Percentiles rank a stretch among this genome's conserved stretches.
Conservation (phyloP, 495 filamentous ascomycete genomes). For the Aspergillus avenaceus region DNA sequence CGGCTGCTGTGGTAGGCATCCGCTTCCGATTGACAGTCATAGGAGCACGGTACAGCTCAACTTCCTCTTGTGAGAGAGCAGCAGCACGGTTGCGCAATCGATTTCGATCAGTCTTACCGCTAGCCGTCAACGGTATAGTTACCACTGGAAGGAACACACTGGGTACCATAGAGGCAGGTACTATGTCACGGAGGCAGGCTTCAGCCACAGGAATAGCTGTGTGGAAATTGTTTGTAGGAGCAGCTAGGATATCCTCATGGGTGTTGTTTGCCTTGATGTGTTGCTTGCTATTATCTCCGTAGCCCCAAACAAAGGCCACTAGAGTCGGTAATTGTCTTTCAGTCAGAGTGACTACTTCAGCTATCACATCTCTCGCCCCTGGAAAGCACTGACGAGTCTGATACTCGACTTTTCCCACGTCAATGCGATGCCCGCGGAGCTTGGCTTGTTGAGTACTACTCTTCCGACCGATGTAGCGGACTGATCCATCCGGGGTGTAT, state of each 20-base stretch:
- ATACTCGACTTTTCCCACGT: conserved; percentile 12
- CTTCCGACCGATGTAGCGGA: conserved; percentile 9
- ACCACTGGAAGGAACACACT: background rate
- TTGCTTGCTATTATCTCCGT: too few relatives aligned
- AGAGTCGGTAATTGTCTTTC: background rate
- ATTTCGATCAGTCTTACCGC: background rate
- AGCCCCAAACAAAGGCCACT: too few relatives aligned
- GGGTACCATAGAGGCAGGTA: background rate
- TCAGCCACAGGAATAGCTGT: background rate
- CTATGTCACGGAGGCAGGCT: background rate
- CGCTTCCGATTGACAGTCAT: background rate
- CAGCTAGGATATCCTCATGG: background rate
- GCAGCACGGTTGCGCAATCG: background rate
- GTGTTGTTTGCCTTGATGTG: background rate
- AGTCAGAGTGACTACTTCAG: background rate
- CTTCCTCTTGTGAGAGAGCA: background rate
- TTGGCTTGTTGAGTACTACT: conserved; percentile 13
- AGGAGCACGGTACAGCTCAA: too few relatives aligned
- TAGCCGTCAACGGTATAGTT: background rate
- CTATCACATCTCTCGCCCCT: conserved; percentile 3
- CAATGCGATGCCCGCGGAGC: conserved; percentile 15
- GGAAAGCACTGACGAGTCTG: background rate
- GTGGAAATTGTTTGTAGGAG: background rate
- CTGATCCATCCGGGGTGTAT: conserved; percentile 1
- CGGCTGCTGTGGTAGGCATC: conserved; percentile 1